A percentile compares a stretch with the other conserved stretches of the same genome.
Evolutionary conservation across 2,329 filamentous ascomycete genomes (phyloP).

Genomic region (Colletotrichum magnum): DNA sequence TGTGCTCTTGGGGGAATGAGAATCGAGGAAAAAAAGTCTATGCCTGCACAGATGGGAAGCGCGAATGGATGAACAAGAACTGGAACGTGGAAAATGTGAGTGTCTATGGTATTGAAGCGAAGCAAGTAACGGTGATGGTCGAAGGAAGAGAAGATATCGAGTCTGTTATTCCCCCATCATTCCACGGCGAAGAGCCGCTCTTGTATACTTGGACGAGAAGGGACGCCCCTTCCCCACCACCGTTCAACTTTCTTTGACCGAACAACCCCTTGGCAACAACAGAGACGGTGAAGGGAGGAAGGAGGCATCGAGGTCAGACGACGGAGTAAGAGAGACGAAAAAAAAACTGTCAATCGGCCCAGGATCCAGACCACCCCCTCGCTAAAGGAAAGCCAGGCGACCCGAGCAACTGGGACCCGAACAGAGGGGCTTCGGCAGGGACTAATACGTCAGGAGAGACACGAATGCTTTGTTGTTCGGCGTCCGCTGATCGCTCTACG

Average conservation of each 20-base stretch:
- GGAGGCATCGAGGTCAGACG: conserved; percentile 3
- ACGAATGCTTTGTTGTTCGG: conserved; percentile 33
- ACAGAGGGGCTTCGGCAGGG: conserved; percentile 19
- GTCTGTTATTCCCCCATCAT: not conserved
- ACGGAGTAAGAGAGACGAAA: conserved; percentile 1
- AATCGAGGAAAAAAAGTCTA: conserved; percentile 4
- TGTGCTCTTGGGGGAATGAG: conserved; percentile 7
- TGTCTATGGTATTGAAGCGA: conserved; percentile 10
- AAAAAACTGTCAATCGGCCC: conserved; percentile 20
- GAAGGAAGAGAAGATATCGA: conserved; percentile 14
- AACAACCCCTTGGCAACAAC: conserved; percentile 25
- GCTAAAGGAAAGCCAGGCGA: conserved; percentile 18
- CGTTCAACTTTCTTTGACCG: conserved; percentile 21
- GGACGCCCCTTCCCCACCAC: conserved; percentile 1
- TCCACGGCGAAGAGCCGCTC: conserved; percentile 10
- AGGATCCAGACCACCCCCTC: conserved; percentile 18
- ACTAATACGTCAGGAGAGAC: conserved; percentile 38
- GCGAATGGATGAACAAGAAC: not conserved
- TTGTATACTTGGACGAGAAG: conserved; percentile 6
- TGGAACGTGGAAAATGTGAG: not conserved
- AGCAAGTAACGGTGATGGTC: conserved; percentile 5
- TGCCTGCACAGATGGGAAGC: conserved; percentile 32
- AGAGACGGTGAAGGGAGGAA: conserved; percentile 1
- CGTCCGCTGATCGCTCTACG: not conserved
- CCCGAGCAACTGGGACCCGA: conserved; percentile 30